phyloP scores from a whole-genome alignment of 202 grass and related monocot genomes.

The Eragrostis tef region DNA sequence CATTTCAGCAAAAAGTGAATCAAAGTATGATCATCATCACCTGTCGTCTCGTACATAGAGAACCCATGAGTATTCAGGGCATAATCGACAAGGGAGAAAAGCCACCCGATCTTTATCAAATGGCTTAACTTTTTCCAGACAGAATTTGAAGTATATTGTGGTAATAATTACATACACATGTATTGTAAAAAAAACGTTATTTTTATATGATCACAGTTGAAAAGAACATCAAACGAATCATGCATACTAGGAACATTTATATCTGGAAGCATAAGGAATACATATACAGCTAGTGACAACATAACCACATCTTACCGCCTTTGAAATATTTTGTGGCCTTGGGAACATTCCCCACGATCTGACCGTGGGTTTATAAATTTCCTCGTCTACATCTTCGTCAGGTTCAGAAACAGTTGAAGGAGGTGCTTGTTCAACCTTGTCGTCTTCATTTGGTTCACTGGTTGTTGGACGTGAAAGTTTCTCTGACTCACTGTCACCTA shows the following conservation, averaged over 20 bases:
- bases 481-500: constrained; percentile 44
- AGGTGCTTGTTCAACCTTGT: constrained; percentile 39
- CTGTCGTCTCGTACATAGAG: not conserved
- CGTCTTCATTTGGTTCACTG: constrained; percentile 51
- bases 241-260: not conserved
- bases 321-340: constrained; percentile 86
- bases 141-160: constrained; percentile 7
- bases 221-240: not conserved
- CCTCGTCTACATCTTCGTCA: constrained; percentile 53
- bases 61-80: not conserved
- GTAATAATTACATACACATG: not conserved
- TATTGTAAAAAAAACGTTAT: not conserved
- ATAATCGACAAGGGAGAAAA: not conserved
- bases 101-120: not conserved
- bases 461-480: constrained; percentile 37
- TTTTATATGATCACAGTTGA: not conserved
- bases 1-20: not conserved
- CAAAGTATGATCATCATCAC: not conserved
- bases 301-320: constrained; percentile 60
- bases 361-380: constrained; percentile 70
- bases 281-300: not conserved
- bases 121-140: not conserved
- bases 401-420: constrained; percentile 48
- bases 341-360: constrained; percentile 94
- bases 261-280: constrained; percentile 5